Conservation (phyloP, 768 basidiomycete species). For the Gymnopilus dilepis region DNA sequence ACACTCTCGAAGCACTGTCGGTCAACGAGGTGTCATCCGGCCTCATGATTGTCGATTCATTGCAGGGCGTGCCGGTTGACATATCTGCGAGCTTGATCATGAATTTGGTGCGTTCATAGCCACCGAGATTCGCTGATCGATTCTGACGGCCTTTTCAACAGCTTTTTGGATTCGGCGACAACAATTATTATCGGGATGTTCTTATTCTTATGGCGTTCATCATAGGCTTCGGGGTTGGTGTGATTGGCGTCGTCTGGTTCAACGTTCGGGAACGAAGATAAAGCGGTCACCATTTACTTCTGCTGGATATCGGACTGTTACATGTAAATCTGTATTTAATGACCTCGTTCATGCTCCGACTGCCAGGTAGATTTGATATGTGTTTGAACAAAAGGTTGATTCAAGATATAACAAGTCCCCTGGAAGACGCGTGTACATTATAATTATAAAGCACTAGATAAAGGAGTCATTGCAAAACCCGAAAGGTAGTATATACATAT, state of each 20-base stretch:
- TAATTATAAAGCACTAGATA: background rate
- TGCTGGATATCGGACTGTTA: background rate
- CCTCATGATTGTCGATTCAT: conserved; percentile 77
- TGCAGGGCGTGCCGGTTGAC: conserved; percentile 82
- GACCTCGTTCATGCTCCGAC: background rate
- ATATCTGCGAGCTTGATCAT: conserved; percentile 87
- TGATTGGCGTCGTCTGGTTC: conserved; percentile 81
- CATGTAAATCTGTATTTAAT: conserved; percentile 2
- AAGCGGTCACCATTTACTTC: background rate
- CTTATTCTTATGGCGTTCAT: conserved; percentile 88
- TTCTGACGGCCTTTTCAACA: conserved; percentile 31
- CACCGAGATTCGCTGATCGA: background rate
- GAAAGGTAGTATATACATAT: background rate
- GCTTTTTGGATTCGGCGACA: conserved; percentile 85
- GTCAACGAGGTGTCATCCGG: conserved; percentile 95
- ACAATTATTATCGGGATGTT: conserved; percentile 90
- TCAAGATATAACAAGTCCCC: too few species aligned
- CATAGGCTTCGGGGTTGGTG: conserved; percentile 72
- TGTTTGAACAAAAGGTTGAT: too few species aligned
- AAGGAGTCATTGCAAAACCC: background rate
- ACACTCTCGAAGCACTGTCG: conserved; percentile 80
- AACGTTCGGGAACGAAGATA: conserved; percentile 78
- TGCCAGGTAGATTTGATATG: background rate
- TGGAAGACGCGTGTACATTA: too few species aligned
- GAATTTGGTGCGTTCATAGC: conserved; percentile 62